Evolutionary conservation across 805 yeast species (phyloP).

Genomic region (Kluyveromyces starmeri): DNA sequence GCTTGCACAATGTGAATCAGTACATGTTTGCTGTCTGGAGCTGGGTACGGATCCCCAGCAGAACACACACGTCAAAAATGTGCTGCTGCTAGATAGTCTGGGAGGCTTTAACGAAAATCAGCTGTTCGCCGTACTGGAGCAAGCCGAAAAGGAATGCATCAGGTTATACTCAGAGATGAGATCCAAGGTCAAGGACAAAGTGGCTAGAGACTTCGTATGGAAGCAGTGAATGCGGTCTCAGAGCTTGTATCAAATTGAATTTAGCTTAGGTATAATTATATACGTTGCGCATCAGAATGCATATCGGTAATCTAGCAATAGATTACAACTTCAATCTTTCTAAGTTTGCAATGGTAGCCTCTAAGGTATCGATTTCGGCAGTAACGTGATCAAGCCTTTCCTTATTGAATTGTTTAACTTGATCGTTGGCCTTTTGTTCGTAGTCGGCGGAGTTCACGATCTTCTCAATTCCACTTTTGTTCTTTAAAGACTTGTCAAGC

Average conservation of each 20-base stretch:
- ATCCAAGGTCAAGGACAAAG: constrained; percentile 37
- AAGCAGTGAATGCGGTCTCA: constrained; percentile 19
- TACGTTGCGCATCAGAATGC: neutral
- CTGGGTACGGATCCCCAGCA: constrained; percentile 36
- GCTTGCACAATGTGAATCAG: constrained; percentile 39
- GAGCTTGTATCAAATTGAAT: no score
- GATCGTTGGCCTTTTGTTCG: constrained; percentile 72
- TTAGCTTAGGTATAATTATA: neutral
- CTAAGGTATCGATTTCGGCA: constrained; percentile 87
- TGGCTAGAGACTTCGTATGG: constrained; percentile 56
- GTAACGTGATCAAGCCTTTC: constrained; percentile 56
- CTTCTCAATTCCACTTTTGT: constrained; percentile 58
- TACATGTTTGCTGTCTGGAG: constrained; percentile 59
- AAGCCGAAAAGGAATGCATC: constrained; percentile 41
- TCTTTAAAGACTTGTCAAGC: constrained; percentile 53
- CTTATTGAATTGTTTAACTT: constrained; percentile 69
- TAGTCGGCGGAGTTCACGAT: constrained; percentile 66
- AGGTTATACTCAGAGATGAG: constrained; percentile 38
- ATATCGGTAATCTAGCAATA: neutral
- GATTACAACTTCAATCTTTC: constrained; percentile 61
- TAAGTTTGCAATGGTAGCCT: constrained; percentile 76
- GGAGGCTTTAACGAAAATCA: constrained; percentile 59
- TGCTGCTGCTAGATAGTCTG: constrained; percentile 62
- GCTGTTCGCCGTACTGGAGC: constrained; percentile 43
- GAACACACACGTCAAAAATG: constrained; percentile 32